Evolutionary conservation across 1,139 yeast genomes (phyloP).

Genomic region (Yamadazyma triangularis): DNA sequence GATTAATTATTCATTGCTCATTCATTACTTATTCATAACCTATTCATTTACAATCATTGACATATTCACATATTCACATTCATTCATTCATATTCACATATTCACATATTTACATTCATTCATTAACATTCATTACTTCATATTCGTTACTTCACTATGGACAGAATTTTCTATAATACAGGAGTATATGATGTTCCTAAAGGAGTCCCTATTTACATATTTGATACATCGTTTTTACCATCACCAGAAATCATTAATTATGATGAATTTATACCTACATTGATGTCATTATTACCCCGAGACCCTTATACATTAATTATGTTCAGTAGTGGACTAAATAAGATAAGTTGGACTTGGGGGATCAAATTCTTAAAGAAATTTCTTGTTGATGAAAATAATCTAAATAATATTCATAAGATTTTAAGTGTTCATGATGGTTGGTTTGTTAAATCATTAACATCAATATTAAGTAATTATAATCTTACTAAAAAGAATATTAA

Average conservation of each 20-base stretch:
- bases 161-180: slow-evolving; percentile 56
- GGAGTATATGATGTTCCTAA: slow-evolving; percentile 57
- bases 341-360: slow-evolving; percentile 72
- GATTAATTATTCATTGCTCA: no score
- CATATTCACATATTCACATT: no score
- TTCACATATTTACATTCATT: no score
- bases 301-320: slow-evolving; percentile 61
- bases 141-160: no score
- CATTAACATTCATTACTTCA: no score
- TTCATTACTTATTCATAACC: no score
- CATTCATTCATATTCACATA: no score
- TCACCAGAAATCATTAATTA: slow-evolving; percentile 43
- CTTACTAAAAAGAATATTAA: slow-evolving; percentile 30
- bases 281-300: slow-evolving; percentile 44
- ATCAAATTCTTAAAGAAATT: slow-evolving; percentile 68
- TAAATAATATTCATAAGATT: slow-evolving; percentile 47
- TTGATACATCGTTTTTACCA: slow-evolving; percentile 75
- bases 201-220: slow-evolving; percentile 61
- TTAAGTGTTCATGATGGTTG: slow-evolving; percentile 90
- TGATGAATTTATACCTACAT: slow-evolving; percentile 37
- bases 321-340: slow-evolving; percentile 75
- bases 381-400: slow-evolving; percentile 39
- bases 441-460: slow-evolving; percentile 79
- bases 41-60: no score
- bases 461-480: slow-evolving; percentile 55